Base-by-base conservation (phyloP, 2,329 filamentous ascomycete genomes). In the Epichloe baconii region DNA sequence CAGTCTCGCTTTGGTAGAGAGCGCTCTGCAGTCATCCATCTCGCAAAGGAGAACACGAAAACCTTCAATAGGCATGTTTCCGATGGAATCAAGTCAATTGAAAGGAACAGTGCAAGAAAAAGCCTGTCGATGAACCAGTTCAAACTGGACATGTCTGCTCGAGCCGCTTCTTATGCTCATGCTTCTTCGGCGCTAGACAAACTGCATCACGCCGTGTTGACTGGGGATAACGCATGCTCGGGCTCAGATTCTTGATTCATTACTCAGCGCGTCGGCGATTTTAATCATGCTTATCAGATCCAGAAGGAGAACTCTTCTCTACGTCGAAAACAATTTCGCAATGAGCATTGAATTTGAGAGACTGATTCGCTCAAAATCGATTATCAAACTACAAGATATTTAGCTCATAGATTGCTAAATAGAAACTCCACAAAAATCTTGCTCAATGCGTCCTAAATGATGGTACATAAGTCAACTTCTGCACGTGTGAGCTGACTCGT, bases 1-100 rank as follows among this genome's bases (percentile, higher is more conserved):
- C 49, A 53, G 41, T 42, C 45, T 23, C 52, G 49, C 6, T 53
- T 51, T 21, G 35, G 38, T 12, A 44, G 23, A 43, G 52, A 53
- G 41, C 49, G 52, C 41, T 38, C 11, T 17, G 31, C 17, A 2
- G 15, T 51, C 4, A 26, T 40, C n/a, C 44, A 41, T 10, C 49
- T 26, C 3, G 52, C 52, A 12, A 51, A 19, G 11, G 12, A 47
- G 19, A 19, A 51, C 17, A 41, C 42, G 19, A 34, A 8, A 11
- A 40, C 19, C 6, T 53, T 53, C 42, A 23, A 42, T 17, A 46
- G 31, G n/a, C n/a, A 31, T 34, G 31, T 40, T 41, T 42, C 26
- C 12, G n/a, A 49, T 37, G 42, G 41, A 5, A 41, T 38, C 7
- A 38, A 35, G 26, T 38, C 31, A 14, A 41, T 49, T 15, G 49